Evolutionary conservation across 1,284 basidiomycete species (phyloP).

Genomic region (Pseudozyma sp.): DNA sequence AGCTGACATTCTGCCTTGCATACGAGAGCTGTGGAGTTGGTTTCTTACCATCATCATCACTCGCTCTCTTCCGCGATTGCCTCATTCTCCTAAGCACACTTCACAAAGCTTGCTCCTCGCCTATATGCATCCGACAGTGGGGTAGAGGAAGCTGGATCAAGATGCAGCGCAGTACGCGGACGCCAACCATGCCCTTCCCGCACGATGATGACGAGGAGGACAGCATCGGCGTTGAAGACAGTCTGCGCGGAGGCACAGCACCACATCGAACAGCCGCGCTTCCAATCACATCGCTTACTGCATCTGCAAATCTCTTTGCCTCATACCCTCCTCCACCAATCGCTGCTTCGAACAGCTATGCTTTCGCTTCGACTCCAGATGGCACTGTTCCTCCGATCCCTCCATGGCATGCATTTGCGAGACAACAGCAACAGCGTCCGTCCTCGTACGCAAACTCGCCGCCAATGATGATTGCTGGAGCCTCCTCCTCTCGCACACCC

Average conservation of each 20-base stretch:
- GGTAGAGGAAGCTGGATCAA: too few relatives aligned
- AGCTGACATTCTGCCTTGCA: neutral
- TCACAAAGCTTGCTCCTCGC: too few relatives aligned
- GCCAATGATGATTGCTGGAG: too few relatives aligned
- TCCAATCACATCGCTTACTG: neutral
- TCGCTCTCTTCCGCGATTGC: too few relatives aligned
- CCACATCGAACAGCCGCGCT: neutral
- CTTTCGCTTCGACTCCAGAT: slow-evolving; percentile 14
- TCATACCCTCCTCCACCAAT: neutral
- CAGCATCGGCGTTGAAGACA: slow-evolving; percentile 6
- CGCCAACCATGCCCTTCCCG: neutral
- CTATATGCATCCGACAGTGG: too few relatives aligned
- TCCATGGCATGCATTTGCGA: too few relatives aligned
- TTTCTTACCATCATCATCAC: too few relatives aligned
- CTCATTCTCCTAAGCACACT: too few relatives aligned
- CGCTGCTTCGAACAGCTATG: neutral
- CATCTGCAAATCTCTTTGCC: slow-evolving; percentile 2
- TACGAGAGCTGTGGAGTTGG: neutral
- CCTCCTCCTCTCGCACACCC: too few relatives aligned
- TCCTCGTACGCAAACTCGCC: too few relatives aligned
- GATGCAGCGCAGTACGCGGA: too few relatives aligned
- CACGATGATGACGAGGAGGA: slow-evolving; percentile 6
- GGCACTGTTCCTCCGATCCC: neutral
- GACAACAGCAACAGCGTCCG: neutral
- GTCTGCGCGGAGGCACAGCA: slow-evolving; percentile 6